Percentiles rank a stretch among this genome's conserved stretches.
Conservation (phyloP, 768 basidiomycete genomes). For the Suillus clintonianus region DNA sequence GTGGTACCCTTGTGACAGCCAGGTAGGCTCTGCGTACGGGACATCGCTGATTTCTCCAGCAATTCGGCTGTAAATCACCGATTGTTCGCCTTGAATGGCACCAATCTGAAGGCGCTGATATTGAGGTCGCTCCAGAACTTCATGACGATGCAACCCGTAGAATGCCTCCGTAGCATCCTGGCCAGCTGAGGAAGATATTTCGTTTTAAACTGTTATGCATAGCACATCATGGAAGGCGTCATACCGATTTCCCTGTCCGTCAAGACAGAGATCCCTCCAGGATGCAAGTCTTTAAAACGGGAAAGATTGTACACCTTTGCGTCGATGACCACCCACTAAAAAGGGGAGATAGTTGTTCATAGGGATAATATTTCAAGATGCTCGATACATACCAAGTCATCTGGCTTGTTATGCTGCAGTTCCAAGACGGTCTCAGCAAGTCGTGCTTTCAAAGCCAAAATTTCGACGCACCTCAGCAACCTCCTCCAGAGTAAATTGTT, state of each 20-base stretch:
- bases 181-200: conserved; percentile 52
- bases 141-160: conserved; percentile 85
- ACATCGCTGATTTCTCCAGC: conserved; percentile 68
- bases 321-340: conserved; percentile 82
- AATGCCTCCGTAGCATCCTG: conserved; percentile 88
- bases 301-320: conserved; percentile 82
- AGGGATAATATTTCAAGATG: background rate
- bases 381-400: conserved; percentile 60
- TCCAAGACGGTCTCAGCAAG: background rate
- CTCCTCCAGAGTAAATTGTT: conserved; percentile 57
- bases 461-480: conserved; percentile 48
- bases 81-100: conserved; percentile 62
- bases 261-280: conserved; percentile 80
- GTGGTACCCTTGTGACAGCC: conserved; percentile 71
- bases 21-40: conserved; percentile 89
- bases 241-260: conserved; percentile 74
- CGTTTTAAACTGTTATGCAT: background rate
- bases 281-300: conserved; percentile 80
- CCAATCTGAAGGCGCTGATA: conserved; percentile 77
- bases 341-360: background rate
- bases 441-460: background rate
- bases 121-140: conserved; percentile 76
- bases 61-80: conserved; percentile 48
- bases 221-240: conserved; percentile 22
- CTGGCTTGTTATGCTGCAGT: conserved; percentile 69